A percentile compares a stretch with the other conserved stretches of the same genome.
These are phyloP conservation scores for Quercus parvula DNA, from an alignment of 306 rosid species.

Conservation along the genomic window DNA sequence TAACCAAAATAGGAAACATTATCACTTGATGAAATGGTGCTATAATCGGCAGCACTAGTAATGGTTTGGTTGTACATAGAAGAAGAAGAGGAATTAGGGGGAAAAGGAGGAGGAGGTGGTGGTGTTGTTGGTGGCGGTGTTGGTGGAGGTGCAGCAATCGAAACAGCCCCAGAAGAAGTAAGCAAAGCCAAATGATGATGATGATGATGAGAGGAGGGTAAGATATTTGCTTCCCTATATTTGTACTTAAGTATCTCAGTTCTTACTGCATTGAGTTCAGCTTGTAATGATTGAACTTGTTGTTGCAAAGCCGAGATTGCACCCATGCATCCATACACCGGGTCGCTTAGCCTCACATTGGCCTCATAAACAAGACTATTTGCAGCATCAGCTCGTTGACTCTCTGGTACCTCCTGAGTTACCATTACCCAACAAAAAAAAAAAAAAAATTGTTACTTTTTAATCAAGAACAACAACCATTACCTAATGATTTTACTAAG, in stretches of 20 bases:
- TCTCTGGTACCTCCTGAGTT: constrained; percentile 77
- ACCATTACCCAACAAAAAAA: neutral
- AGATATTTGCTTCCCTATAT: constrained; percentile 60
- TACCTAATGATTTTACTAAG: neutral
- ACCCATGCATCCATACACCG: constrained; percentile 99
- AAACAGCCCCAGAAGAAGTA: constrained; percentile 48
- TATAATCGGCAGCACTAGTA: constrained; percentile 27
- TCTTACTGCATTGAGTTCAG: constrained; percentile 75
- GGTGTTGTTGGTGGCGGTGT: constrained; percentile 35
- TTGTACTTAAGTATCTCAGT: constrained; percentile 78
- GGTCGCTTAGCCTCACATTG: constrained; percentile 93
- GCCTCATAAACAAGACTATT: constrained; percentile 96
- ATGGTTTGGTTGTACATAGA: constrained; percentile 41
- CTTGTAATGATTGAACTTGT: constrained; percentile 79
- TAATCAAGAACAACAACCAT: neutral
- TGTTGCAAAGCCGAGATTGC: constrained; percentile 93
- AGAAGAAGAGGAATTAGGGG: constrained; percentile 45
- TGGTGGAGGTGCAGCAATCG: constrained; percentile 47
- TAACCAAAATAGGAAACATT: constrained; percentile 49
- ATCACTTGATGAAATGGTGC: constrained; percentile 43
- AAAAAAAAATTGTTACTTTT: neutral
- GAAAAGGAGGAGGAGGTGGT: constrained; percentile 28
- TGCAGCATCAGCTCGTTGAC: constrained; percentile 87
- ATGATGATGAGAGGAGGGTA: constrained; percentile 29
- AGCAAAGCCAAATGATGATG: constrained; percentile 31